A percentile compares a stretch with the other conserved stretches of the same genome.
phyloP scores from a whole-genome alignment of 805 yeast genomes.

The Saturnispora saitoi region DNA sequence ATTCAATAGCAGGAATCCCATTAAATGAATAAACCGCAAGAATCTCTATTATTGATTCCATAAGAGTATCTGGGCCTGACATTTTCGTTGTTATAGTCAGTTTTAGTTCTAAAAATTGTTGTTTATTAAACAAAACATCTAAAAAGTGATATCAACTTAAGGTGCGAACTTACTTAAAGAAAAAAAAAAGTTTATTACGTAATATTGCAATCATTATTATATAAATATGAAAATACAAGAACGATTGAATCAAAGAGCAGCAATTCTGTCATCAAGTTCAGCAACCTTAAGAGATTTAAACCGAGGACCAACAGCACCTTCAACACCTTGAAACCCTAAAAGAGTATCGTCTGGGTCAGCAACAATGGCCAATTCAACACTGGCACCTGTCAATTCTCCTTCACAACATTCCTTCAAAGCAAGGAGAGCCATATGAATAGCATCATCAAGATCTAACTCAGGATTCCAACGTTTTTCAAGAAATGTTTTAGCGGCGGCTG shows the following conservation, averaged over 20 bases:
- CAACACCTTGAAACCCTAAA: conserved; percentile 81
- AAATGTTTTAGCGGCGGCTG: conserved; percentile 93
- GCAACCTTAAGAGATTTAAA: conserved; percentile 76
- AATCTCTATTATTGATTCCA: conserved; percentile 26
- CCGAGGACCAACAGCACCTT: conserved; percentile 75
- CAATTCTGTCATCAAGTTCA: conserved; percentile 93
- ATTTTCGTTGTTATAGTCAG: background rate
- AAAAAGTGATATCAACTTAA: background rate
- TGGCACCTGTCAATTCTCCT: conserved; percentile 95
- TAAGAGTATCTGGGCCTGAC: conserved; percentile 29
- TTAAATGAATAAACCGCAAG: conserved; percentile 29
- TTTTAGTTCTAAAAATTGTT: background rate
- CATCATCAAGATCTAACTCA: conserved; percentile 94
- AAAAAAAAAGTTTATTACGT: background rate
- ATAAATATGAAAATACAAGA: background rate
- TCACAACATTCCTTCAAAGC: conserved; percentile 95
- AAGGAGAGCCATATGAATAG: conserved; percentile 88
- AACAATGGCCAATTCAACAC: conserved; percentile 84
- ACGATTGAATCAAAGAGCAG: conserved; percentile 51
- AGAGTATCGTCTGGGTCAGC: conserved; percentile 75
- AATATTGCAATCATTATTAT: background rate
- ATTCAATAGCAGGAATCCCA: conserved; percentile 25
- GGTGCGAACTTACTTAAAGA: background rate
- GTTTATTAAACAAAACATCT: background rate
- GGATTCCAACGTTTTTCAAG: conserved; percentile 98